Evolutionary conservation across 805 yeast species (phyloP).

Genomic region (Starmerella bombi): DNA sequence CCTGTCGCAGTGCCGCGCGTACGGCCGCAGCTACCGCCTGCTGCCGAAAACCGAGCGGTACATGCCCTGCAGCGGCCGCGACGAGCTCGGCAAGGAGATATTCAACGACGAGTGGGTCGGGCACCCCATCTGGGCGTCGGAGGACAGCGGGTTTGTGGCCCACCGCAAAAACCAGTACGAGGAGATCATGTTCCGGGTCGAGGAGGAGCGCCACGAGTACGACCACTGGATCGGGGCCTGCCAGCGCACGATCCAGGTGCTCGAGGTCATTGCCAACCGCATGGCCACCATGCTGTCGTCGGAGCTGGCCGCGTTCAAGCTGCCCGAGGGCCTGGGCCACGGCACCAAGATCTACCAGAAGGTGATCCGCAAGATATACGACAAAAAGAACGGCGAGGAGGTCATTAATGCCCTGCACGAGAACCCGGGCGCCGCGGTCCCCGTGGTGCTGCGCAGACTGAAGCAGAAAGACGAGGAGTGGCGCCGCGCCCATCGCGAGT

Average conservation of each 20-base stretch:
- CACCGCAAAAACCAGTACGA: constrained; percentile 97
- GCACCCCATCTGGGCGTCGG: constrained; percentile 99
- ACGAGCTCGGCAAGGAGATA: constrained; percentile 98
- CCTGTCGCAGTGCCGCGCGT: constrained; percentile 77
- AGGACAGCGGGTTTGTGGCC: constrained; percentile 97
- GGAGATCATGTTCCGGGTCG: constrained; percentile 85
- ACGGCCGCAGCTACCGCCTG: constrained; percentile 88
- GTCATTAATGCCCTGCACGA: constrained; percentile 93
- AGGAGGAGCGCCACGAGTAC: constrained; percentile 95
- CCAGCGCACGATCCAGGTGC: constrained; percentile 83
- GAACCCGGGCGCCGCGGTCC: constrained; percentile 89
- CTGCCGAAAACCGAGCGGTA: constrained; percentile 86
- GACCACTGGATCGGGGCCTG: constrained; percentile 93
- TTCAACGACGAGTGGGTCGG: constrained; percentile 98
- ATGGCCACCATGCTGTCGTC: constrained; percentile 86
- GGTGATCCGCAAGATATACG: constrained; percentile 83
- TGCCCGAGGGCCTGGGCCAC: constrained; percentile 90
- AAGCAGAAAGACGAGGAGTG: constrained; percentile 98
- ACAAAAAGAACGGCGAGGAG: constrained; percentile 87
- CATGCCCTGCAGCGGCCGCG: constrained; percentile 97
- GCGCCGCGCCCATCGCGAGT: constrained; percentile 94
- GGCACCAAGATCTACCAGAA: constrained; percentile 89
- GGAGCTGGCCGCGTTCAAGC: constrained; percentile 70
- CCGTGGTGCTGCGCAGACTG: constrained; percentile 78
- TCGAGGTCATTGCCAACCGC: constrained; percentile 88